phyloP scores from a whole-genome alignment of 164 flowering plant species.

The Magnolia changhungtana region DNA sequence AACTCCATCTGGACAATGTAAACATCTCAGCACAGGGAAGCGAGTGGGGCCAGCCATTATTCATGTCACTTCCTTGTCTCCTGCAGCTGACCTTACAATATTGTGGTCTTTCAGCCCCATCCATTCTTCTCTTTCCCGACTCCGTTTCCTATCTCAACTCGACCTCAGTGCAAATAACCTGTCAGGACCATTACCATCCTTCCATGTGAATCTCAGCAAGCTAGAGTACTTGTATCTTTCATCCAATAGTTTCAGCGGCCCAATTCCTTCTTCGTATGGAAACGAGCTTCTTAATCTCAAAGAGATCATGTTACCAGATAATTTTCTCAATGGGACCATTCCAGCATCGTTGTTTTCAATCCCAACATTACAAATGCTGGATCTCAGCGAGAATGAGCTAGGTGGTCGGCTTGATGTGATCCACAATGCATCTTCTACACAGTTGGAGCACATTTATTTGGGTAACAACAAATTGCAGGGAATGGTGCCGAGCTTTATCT shows the following conservation, averaged over 20 bases:
- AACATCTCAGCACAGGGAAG: slow-evolving; percentile 24
- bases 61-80: slow-evolving; percentile 27
- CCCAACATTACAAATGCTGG: slow-evolving; percentile 20
- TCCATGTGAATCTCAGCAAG: slow-evolving; percentile 24
- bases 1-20: slow-evolving; percentile 34
- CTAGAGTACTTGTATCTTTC: slow-evolving; percentile 41
- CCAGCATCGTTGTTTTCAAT: slow-evolving; percentile 33
- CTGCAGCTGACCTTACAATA: neutral
- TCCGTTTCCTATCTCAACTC: neutral
- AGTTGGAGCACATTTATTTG: slow-evolving; percentile 14
- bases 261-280: slow-evolving; percentile 10
- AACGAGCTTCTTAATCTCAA: no score
- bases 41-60: slow-evolving; percentile 24
- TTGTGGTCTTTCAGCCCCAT: neutral
- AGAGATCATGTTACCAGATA: neutral
- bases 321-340: slow-evolving; percentile 35
- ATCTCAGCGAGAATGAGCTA: no score
- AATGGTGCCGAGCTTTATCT: slow-evolving; percentile 5
- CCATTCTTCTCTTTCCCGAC: neutral
- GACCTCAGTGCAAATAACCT: neutral
- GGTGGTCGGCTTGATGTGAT: slow-evolving; percentile 15
- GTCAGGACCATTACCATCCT: slow-evolving; percentile 22
- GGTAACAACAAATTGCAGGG: slow-evolving; percentile 30
- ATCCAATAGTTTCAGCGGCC: slow-evolving; percentile 31
- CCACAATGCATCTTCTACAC: slow-evolving; percentile 8